A percentile compares a stretch with the other conserved stretches of the same genome.
phyloP scores from a whole-genome alignment of 148 eudicot species.

The Spergularia marina region DNA sequence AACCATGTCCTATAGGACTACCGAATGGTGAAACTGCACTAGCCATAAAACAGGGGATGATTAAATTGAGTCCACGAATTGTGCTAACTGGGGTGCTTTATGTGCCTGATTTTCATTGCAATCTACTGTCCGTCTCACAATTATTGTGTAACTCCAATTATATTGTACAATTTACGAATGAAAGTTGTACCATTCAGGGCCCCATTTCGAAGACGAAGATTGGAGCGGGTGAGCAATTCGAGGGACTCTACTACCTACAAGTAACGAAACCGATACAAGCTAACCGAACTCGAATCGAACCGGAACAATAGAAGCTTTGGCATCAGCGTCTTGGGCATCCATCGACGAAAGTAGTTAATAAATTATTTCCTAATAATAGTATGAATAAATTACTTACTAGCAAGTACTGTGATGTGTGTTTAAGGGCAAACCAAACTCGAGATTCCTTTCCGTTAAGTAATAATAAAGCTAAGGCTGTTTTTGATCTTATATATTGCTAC shows the following conservation, averaged over 20 bases:
- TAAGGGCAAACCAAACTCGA: constrained; percentile 2
- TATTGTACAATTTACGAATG: not conserved
- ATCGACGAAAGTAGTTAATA: not conserved
- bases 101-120: not conserved
- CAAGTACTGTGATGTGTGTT: not conserved
- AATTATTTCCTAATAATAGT: not conserved
- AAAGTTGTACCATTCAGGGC: not conserved
- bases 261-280: not conserved
- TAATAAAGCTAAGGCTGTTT: not conserved
- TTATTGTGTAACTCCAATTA: not conserved
- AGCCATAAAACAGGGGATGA: not conserved
- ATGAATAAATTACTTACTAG: not conserved
- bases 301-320: not conserved
- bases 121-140: not conserved
- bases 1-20: not conserved
- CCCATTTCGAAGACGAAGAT: not conserved
- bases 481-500: not conserved
- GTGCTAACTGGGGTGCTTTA: not conserved
- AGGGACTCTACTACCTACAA: not conserved
- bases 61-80: not conserved
- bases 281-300: not conserved
- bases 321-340: not conserved
- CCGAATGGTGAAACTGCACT: not conserved
- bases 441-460: not conserved
- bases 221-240: not conserved